Evolutionary conservation across 1,284 basidiomycete species (phyloP), one percentile per base, ranked within the genome.

Genomic region (Schizophyllum amplum): DNA sequence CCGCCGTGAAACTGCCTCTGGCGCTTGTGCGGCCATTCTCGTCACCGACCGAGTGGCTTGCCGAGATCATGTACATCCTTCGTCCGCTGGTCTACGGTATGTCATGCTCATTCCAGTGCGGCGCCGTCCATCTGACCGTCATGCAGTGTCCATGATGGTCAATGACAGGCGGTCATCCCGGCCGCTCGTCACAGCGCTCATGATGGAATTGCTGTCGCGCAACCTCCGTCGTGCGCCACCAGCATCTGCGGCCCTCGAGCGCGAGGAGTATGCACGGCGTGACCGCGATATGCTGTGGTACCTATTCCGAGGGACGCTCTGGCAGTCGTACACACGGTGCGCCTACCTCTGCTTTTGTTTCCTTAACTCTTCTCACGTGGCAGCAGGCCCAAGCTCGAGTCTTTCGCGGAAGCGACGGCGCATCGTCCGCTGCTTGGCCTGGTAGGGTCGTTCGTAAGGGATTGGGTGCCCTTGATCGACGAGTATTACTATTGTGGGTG

Each of bases 401-500:
- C 76, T 9, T 69, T 90, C 66, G 80, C 81, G 63, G 72, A 81
- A 51, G 73, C 70, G 50, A 80, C 86, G 23, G 78, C 84, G 20
- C 75, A 77, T 59, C 79, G 81, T 54, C 92, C 93, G 23, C 59
- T 96, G 42, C 65, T 98, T 24, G 85, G 88, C 24, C 67, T 96
- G 53, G 71, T 94, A 26, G 83, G 91, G 57, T 84, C 85, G 22
- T 75, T 97, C 56, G 71, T 94, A 60, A 84, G 84, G 62, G 94
- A 95, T 66, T 98, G 95, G 87, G 82, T 97, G 61, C 93, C 93
- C 9, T 74, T 98, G 65, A 92, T 98, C 62, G 90, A 98, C 71
- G 91, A 94, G 68, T 96, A 96, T 74, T 89, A 96, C 75, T 97
- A 94, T 76, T 97, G 92, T 94, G 65, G 67, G 91, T 80, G 24